A percentile compares a stretch with the other conserved stretches of the same genome.
These are phyloP conservation scores for Chlorophyllum brunneum DNA, from an alignment of 768 basidiomycete species.

Conservation along the genomic window DNA sequence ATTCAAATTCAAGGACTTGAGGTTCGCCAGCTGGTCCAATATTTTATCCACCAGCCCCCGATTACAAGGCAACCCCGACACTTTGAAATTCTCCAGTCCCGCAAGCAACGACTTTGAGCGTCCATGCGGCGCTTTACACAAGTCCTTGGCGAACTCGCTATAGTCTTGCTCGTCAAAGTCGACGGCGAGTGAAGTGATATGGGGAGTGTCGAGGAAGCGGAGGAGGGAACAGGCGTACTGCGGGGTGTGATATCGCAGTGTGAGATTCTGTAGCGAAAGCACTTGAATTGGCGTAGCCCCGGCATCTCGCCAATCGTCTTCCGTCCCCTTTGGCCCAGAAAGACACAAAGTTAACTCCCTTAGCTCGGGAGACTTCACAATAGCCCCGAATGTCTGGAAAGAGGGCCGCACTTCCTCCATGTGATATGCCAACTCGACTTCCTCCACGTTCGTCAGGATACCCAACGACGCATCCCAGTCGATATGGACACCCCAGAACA, in stretches of 20 bases:
- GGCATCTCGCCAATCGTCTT: conserved; percentile 37
- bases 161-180: conserved; percentile 57
- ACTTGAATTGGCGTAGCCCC: conserved; percentile 32
- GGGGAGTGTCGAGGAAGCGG: conserved; percentile 35
- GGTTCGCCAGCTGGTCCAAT: conserved; percentile 42
- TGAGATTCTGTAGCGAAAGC: conserved; percentile 35
- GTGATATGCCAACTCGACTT: conserved; percentile 62
- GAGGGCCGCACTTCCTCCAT: conserved; percentile 59
- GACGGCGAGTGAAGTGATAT: conserved; percentile 41
- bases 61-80: conserved; percentile 46
- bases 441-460: conserved; percentile 41
- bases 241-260: conserved; percentile 36
- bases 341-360: conserved; percentile 45
- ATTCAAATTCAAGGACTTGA: conserved; percentile 39
- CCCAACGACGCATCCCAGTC: conserved; percentile 51
- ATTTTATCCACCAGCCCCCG: conserved; percentile 29
- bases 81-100: conserved; percentile 47
- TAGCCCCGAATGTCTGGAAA: conserved; percentile 46
- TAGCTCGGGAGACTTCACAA: conserved; percentile 55
- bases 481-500: conserved; percentile 69
- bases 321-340: conserved; percentile 48
- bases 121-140: conserved; percentile 36
- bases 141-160: conserved; percentile 39
- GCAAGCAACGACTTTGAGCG: conserved; percentile 42
- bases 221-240: conserved; percentile 35